Evolutionary conservation across 1,139 yeast genomes (phyloP), one percentile per base, ranked within the genome.

Genomic region (Geotrichum klebahnii): DNA sequence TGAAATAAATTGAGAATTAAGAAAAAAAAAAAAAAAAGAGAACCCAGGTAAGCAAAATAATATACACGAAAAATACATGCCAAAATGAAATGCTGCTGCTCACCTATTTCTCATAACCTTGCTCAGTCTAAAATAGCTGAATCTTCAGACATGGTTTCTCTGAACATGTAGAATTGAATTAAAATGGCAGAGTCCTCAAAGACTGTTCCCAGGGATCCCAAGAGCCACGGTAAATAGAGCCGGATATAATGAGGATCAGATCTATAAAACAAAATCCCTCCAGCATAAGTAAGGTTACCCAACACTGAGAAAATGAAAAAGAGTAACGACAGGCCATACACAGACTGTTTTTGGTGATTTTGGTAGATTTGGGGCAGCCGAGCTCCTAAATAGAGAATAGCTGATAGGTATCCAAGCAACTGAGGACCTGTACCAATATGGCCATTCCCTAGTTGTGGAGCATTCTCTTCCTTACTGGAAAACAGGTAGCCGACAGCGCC

Each of bases 321-420:
- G 50, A 85, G 73, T 56, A 85, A 73, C 55, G 89, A 81, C 52
- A 85, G 76, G 1, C 95, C 95, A 55, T 80, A 78, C 35, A 84
- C 88, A 10, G 90, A 82, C 58, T 80, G 78, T 55, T 88, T 74
- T 52, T 68, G 64, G 66, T 83, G 77, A 66, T 85, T 85, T 63
- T 82, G 88, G 54, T 81, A 67, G 53, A 85, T 85, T 66, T 85
- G 95, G 1, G 95, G 95, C 50, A 85, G 75, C 55, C 95, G 72
- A 1, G 95, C 94, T 6, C 87, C 82, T 57, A 85, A 73, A 63
- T 85, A 85, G 48, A 85, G 71, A 1, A 72, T 57, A 0, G 95
- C 94, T 2, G 89, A 81, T 3, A 79, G 59, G 66, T 85, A 86
- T 5, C 95, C 95, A 57, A 82, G 71, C 3, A 82, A 59, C 64